These are phyloP conservation scores for Aureobasidium leucospermi DNA, from an alignment of 2,329 filamentous ascomycete genomes.

Conservation along the genomic window DNA sequence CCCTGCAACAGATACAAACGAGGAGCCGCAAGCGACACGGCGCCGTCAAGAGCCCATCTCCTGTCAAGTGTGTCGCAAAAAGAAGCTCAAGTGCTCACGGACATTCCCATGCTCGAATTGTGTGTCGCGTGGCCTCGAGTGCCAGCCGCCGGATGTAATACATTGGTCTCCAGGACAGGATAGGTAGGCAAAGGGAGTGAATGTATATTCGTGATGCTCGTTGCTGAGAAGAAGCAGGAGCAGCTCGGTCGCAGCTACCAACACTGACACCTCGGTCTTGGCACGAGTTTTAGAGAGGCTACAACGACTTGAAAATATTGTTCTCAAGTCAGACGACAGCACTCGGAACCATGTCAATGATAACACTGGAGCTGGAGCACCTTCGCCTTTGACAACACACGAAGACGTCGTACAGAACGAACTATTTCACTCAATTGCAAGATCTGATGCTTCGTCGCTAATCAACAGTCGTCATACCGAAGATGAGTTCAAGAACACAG, in stretches of 20 bases:
- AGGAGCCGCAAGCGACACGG: constrained; percentile 5
- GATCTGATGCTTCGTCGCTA: neutral
- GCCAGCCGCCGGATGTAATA: constrained; percentile 12
- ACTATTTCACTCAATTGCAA: neutral
- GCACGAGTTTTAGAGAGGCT: constrained; percentile 1
- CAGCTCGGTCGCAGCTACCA: neutral
- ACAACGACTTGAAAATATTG: constrained; percentile 2
- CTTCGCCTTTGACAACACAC: neutral
- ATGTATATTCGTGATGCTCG: no score
- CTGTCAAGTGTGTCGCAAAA: constrained; percentile 20
- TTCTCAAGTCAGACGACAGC: neutral
- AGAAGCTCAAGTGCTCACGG: constrained; percentile 20
- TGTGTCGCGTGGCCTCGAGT: constrained; percentile 17
- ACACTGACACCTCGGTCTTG: neutral
- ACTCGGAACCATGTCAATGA: neutral
- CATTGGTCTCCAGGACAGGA: neutral
- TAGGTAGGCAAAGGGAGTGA: neutral
- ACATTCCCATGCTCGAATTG: constrained; percentile 23
- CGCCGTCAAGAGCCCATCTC: constrained; percentile 23
- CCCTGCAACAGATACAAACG: neutral
- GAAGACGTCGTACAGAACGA: constrained; percentile 7
- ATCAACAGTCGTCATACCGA: neutral
- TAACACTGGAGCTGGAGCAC: no score
- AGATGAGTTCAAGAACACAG: neutral
- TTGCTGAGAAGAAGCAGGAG: neutral